A percentile compares a stretch with the other conserved stretches of the same genome.
Conservation (phyloP, 768 basidiomycete genomes). For the Pleurotus sapidus region DNA sequence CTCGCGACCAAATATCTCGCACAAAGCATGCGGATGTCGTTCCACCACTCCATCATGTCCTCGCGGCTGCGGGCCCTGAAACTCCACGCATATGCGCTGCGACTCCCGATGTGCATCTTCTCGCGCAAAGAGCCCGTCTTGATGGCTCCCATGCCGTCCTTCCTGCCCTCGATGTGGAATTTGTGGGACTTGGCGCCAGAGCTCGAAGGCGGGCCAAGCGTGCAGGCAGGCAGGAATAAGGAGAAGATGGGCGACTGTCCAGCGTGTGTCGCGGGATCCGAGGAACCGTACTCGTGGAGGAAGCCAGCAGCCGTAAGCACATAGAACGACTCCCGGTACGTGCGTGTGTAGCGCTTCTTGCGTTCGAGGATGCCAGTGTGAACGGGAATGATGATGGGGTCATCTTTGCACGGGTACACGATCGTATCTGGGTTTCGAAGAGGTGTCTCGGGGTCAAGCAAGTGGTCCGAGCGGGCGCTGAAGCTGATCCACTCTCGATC, state of each 20-base stretch:
- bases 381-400: conserved; percentile 79
- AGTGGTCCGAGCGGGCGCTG: conserved; percentile 88
- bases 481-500: conserved; percentile 97
- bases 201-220: conserved; percentile 86
- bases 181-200: conserved; percentile 76
- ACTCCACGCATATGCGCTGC: conserved; percentile 70
- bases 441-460: conserved; percentile 96
- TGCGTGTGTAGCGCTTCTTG: conserved; percentile 91
- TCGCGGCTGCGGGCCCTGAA: conserved; percentile 89
- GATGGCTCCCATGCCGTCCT: conserved; percentile 72
- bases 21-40: conserved; percentile 91
- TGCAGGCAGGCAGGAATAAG: conserved; percentile 93
- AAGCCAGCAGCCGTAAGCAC: conserved; percentile 95
- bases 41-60: conserved; percentile 99
- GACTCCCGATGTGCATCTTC: conserved; percentile 24
- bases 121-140: conserved; percentile 53
- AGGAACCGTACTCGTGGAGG: conserved; percentile 85
- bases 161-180: conserved; percentile 94
- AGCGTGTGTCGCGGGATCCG: conserved; percentile 57
- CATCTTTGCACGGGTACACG: conserved; percentile 87
- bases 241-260: conserved; percentile 70
- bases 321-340: conserved; percentile 84
- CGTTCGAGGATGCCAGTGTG: conserved; percentile 91
- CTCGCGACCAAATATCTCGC: conserved; percentile 92
- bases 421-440: conserved; percentile 76